A percentile compares a stretch with the other conserved stretches of the same genome.
Evolutionary conservation across 495 filamentous ascomycete species (phyloP).

Genomic region (Bombardia bombarda): DNA sequence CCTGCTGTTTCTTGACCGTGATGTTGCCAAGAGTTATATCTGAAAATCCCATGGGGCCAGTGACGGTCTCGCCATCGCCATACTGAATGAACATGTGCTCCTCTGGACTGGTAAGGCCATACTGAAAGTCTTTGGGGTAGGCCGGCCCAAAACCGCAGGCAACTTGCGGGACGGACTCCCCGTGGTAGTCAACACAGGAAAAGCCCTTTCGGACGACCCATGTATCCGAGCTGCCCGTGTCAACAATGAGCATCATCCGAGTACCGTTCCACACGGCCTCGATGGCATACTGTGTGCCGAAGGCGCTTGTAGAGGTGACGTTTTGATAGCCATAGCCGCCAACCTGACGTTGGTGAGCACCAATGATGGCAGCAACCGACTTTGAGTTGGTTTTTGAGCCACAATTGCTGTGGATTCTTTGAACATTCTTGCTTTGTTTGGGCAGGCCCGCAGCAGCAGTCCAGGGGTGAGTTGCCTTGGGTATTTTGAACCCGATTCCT

Average conservation of each 20-base stretch:
- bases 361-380: conserved; percentile 23
- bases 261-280: conserved; percentile 21
- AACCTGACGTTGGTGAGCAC: conserved; percentile 22
- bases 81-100: conserved; percentile 54
- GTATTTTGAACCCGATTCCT: conserved; percentile 14
- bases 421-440: conserved; percentile 7
- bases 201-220: conserved; percentile 32
- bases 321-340: conserved; percentile 30
- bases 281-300: conserved; percentile 32
- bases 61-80: conserved; percentile 48
- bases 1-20: conserved; percentile 43
- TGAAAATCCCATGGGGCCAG: conserved; percentile 50
- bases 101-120: conserved; percentile 18
- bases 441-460: background rate
- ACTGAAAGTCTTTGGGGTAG: conserved; percentile 12
- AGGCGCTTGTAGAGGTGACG: conserved; percentile 26
- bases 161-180: conserved; percentile 13
- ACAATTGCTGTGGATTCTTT: conserved; percentile 7
- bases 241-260: conserved; percentile 38
- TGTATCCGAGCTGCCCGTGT: conserved; percentile 60
- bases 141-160: conserved; percentile 22
- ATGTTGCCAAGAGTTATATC: conserved; percentile 48
- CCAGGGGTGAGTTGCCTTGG: conserved; percentile 8
- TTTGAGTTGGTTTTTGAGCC: conserved; percentile 9
- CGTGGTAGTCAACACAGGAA: conserved; percentile 18